Percentiles rank a stretch among this genome's conserved stretches.
These are phyloP conservation scores for Larix kaempferi DNA, from an alignment of 75 land plant species.

Conservation along the genomic window DNA sequence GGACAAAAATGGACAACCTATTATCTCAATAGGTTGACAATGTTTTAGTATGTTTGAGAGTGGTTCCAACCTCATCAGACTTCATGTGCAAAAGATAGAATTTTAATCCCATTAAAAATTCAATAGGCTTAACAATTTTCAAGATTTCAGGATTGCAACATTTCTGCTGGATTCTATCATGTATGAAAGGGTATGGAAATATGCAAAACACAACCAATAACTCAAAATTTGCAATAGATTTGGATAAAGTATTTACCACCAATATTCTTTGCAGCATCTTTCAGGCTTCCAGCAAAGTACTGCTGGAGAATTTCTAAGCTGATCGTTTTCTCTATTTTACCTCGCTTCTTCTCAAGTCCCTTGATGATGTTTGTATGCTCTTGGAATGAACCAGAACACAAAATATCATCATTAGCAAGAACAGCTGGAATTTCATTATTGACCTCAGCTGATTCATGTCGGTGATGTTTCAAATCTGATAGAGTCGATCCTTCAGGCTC, in stretches of 20 bases:
- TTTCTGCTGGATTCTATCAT: too few relatives aligned
- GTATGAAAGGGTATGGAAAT: too few relatives aligned
- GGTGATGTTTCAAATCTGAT: neutral
- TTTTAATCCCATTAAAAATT: too few relatives aligned
- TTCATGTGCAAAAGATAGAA: too few relatives aligned
- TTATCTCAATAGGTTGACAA: too few relatives aligned
- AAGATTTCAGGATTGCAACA: too few relatives aligned
- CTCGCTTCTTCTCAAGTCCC: slow-evolving; percentile 55
- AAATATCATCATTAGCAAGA: neutral
- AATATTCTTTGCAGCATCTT: slow-evolving; percentile 67
- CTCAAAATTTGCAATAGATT: too few relatives aligned
- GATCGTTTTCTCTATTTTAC: slow-evolving; percentile 78
- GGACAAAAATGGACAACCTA: too few relatives aligned
- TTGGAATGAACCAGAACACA: neutral
- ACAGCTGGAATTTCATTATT: neutral
- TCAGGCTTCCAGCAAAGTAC: slow-evolving; percentile 56
- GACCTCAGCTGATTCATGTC: neutral
- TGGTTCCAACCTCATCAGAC: too few relatives aligned
- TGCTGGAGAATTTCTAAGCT: slow-evolving; percentile 68
- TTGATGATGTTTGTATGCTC: slow-evolving; percentile 21
- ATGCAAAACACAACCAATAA: too few relatives aligned
- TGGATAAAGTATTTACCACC: slow-evolving; percentile 38
- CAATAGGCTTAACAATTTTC: too few relatives aligned
- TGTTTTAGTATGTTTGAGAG: too few relatives aligned
- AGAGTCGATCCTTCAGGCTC: neutral